These are phyloP conservation scores for Tylopilus balloui DNA, from an alignment of 768 basidiomycete species.

Conservation along the genomic window DNA sequence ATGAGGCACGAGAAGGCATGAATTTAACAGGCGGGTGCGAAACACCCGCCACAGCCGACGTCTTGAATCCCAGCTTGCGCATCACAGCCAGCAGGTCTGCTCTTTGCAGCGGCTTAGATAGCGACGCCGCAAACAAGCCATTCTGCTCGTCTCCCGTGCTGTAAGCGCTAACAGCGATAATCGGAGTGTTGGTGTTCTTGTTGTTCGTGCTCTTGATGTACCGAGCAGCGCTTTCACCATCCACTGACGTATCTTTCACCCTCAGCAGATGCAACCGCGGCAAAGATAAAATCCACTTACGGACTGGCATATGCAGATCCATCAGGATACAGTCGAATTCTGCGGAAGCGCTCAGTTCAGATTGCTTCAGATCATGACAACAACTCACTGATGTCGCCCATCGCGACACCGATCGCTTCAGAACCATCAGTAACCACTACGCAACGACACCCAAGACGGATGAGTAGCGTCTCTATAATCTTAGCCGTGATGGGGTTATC, in stretches of 20 bases:
- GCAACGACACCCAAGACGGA: constrained; percentile 91
- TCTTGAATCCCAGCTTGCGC: constrained; percentile 89
- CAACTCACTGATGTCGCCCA: constrained; percentile 92
- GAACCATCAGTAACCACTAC: constrained; percentile 95
- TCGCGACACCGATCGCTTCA: constrained; percentile 94
- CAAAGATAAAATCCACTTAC: constrained; percentile 44
- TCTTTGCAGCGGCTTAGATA: constrained; percentile 89
- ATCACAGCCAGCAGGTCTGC: constrained; percentile 76
- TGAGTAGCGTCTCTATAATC: constrained; percentile 92
- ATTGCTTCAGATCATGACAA: neutral
- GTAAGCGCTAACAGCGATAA: constrained; percentile 88
- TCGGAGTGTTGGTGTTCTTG: constrained; percentile 90
- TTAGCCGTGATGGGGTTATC: constrained; percentile 98
- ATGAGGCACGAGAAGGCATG: constrained; percentile 36
- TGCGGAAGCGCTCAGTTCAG: constrained; percentile 30
- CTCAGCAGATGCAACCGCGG: constrained; percentile 5
- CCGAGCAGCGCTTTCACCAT: constrained; percentile 93
- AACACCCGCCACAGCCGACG: constrained; percentile 62
- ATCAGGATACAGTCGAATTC: constrained; percentile 96
- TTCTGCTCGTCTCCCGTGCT: constrained; percentile 66
- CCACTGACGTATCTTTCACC: constrained; percentile 47
- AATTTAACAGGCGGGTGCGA: constrained; percentile 48
- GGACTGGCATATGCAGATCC: constrained; percentile 92
- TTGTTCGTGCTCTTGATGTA: constrained; percentile 97
- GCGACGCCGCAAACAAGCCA: constrained; percentile 72